Percentiles rank a stretch among this genome's conserved stretches.
Evolutionary conservation across 371 early-diverging fungal genomes (phyloP).

Genomic region (Mucor racemosus): DNA sequence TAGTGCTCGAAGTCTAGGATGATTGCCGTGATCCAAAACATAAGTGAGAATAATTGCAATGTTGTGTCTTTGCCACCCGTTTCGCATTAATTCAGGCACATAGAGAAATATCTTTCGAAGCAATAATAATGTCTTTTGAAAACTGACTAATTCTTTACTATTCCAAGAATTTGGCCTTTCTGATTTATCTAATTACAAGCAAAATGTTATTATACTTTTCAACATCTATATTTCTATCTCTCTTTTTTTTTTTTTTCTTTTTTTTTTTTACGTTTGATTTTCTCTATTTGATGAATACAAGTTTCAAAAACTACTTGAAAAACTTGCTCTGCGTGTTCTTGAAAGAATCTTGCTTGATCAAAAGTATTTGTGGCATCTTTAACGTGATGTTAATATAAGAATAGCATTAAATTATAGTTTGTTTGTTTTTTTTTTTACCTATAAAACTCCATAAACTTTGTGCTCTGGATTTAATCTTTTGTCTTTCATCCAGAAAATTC

Average conservation of each 20-base stretch:
- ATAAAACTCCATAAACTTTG: constrained; percentile 72
- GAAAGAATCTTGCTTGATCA: constrained; percentile 81
- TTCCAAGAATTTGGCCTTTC: constrained; percentile 58
- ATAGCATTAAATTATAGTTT: neutral
- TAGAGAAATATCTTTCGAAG: constrained; percentile 72
- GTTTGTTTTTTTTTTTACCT: constrained; percentile 50
- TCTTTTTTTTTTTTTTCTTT: too few species aligned
- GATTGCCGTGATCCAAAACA: constrained; percentile 68
- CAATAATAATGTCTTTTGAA: constrained; percentile 68
- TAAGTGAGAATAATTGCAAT: constrained; percentile 62
- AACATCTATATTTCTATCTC: neutral
- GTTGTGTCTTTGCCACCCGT: constrained; percentile 73
- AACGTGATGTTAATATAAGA: neutral
- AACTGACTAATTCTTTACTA: constrained; percentile 68
- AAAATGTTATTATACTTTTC: neutral
- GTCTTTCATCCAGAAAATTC: constrained; percentile 79
- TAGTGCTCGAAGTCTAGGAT: constrained; percentile 69
- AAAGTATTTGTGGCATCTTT: constrained; percentile 74
- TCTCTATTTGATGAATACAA: constrained; percentile 73
- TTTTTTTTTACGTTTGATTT: constrained; percentile 74
- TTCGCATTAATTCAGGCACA: constrained; percentile 70
- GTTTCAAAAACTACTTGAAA: constrained; percentile 72
- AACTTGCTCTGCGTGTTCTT: constrained; percentile 76
- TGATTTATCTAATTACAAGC: constrained; percentile 34
- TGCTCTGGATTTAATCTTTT: constrained; percentile 75